These are phyloP conservation scores for Taphrina wiesneri DNA, from an alignment of 1,139 yeast species.

Conservation along the genomic window DNA sequence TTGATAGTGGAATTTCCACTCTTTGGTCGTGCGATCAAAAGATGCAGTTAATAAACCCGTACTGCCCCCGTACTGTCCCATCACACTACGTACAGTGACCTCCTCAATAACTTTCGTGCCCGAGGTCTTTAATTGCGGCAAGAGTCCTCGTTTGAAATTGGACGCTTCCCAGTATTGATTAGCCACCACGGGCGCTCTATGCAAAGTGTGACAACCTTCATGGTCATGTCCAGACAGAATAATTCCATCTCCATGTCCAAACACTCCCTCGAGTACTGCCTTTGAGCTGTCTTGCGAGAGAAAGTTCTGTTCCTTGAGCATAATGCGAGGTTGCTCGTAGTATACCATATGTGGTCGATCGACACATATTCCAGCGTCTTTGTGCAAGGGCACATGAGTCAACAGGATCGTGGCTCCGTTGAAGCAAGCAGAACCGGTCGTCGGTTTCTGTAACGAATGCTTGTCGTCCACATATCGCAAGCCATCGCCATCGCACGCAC, in stretches of 20 bases:
- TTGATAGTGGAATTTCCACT: slow-evolving; percentile 15
- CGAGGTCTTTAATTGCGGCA: not conserved
- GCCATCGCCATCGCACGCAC: not conserved
- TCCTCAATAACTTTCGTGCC: slow-evolving; percentile 58
- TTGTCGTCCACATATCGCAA: not conserved
- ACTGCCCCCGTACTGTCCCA: slow-evolving; percentile 94
- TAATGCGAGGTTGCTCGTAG: slow-evolving; percentile 59
- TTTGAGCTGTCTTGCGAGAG: slow-evolving; percentile 66
- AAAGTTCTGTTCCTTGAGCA: slow-evolving; percentile 82
- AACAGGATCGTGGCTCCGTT: slow-evolving; percentile 65
- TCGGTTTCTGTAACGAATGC: not conserved
- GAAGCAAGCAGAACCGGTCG: not conserved
- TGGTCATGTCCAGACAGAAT: slow-evolving; percentile 95
- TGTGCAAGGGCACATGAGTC: slow-evolving; percentile 88
- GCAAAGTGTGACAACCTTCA: slow-evolving; percentile 80
- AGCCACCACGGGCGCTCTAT: slow-evolving; percentile 44
- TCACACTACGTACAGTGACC: slow-evolving; percentile 84
- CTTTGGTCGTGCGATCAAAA: not conserved
- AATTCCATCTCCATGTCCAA: slow-evolving; percentile 4
- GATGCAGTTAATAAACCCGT: slow-evolving; percentile 45
- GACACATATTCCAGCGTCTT: slow-evolving; percentile 72
- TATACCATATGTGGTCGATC: slow-evolving; percentile 80
- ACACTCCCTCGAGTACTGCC: slow-evolving; percentile 54
- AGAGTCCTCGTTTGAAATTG: not conserved
- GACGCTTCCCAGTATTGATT: slow-evolving; percentile 6